Base-by-base conservation (phyloP, 306 rosid genomes). In the Castanea sativa region DNA sequence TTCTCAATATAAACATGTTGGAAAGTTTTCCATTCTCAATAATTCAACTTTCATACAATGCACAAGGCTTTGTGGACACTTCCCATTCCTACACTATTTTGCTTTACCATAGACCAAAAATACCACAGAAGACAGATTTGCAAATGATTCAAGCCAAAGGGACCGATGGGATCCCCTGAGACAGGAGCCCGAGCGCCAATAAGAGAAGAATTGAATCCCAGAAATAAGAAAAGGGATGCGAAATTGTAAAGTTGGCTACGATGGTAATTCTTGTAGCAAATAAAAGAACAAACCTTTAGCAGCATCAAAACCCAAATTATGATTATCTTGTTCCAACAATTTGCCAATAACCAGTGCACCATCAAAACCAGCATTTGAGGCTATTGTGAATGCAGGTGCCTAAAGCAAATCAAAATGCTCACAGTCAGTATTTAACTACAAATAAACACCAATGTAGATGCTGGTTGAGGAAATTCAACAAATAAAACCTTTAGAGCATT, bases 291-390 rank as follows among this genome's bases (percentile, higher is more conserved):
- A 59, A 93, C 99, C 99, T 84, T 89, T 85, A 29, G 97, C 92
- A 57, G 97, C 96, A 81, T 93, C 96, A 73, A 84, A 93, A 72
- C 98, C 98, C 32, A 84, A 59, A 65, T 84, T 90, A 33, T 33
- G 71, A 80, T 95, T 82, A 73, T 90, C 93, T 79, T 95, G 98
- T 84, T 95, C 99, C 81, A 92, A 83, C 91, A 95, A 89, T 85
- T 91, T 92, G 69, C 91, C 93, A 16, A 89, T 73, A 71, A 95
- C 81, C 86, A 91, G 57, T 19, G 98, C 85, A 58, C 94, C 98
- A 77, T 95, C 97, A 86, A 75, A 91, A 80, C 98, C 98, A 69
- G 97, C 97, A 86, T 95, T 95, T 60, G 88, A 78, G 74, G 84
- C 94, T 87, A 93, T 92, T 30, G 94, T 91, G 78, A 60, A 87